Evolutionary conservation across 176 grass and related monocot species (phyloP).

Genomic region (Zoysia japonica): DNA sequence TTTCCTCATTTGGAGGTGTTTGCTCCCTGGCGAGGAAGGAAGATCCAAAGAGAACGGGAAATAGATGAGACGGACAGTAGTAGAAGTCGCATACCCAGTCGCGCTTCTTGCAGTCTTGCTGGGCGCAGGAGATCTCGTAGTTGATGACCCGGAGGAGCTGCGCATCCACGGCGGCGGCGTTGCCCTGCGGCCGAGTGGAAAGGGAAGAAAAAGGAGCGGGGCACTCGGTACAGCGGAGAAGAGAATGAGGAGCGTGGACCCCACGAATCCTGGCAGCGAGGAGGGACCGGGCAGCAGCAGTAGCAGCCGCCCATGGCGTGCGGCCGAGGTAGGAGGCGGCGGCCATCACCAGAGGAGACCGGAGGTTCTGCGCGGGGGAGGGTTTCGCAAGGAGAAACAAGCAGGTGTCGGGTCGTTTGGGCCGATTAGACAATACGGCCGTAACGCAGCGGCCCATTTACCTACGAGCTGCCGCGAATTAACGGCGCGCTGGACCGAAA

Average conservation of each 20-base stretch:
- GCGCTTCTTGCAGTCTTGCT: slow-evolving; percentile 42
- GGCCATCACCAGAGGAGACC: slow-evolving; percentile 21
- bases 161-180: slow-evolving; percentile 45
- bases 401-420: not conserved
- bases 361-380: slow-evolving; percentile 19
- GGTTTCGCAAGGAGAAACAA: not conserved
- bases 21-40: not conserved
- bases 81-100: slow-evolving; percentile 30
- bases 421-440: not conserved
- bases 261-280: not conserved
- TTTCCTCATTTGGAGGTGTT: not conserved
- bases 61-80: not conserved
- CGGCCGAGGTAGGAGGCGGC: slow-evolving; percentile 28
- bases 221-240: not conserved
- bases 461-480: not conserved
- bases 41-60: not conserved
- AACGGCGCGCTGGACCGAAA: too few relatives aligned
- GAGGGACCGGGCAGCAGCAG: slow-evolving; percentile 23
- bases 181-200: slow-evolving; percentile 8
- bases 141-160: slow-evolving; percentile 50
- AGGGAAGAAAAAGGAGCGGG: slow-evolving; percentile 18
- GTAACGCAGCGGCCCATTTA: not conserved
- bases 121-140: slow-evolving; percentile 53
- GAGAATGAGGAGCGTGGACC: not conserved
- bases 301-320: slow-evolving; percentile 13